These are phyloP conservation scores for Sugiyamaella americana DNA, from an alignment of 805 yeast species.

Conservation along the genomic window DNA sequence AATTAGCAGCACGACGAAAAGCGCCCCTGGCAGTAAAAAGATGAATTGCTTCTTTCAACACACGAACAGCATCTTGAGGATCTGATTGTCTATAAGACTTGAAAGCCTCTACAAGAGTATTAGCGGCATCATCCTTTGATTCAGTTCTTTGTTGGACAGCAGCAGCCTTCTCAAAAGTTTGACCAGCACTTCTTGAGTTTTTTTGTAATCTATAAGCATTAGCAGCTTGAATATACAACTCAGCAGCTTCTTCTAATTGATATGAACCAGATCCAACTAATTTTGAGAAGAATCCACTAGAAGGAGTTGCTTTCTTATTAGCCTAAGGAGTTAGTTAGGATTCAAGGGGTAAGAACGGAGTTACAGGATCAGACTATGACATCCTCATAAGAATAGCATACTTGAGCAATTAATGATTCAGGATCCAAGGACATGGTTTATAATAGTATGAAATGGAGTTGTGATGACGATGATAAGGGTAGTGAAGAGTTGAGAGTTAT, in stretches of 20 bases:
- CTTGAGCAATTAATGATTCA: conserved; percentile 19
- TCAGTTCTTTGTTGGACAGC: conserved; percentile 67
- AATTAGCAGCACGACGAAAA: conserved; percentile 93
- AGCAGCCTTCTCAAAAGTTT: conserved; percentile 81
- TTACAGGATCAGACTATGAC: not conserved
- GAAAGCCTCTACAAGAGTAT: conserved; percentile 82
- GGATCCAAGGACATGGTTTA: conserved; percentile 7
- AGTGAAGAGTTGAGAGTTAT: too few relatives aligned
- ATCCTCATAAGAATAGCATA: too few relatives aligned
- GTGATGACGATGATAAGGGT: too few relatives aligned
- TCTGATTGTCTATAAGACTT: conserved; percentile 73
- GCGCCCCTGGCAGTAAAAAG: conserved; percentile 87
- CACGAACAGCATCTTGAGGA: conserved; percentile 64
- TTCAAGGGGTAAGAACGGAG: not conserved
- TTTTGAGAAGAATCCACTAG: conserved; percentile 50
- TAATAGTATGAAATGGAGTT: too few relatives aligned
- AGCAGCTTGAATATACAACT: conserved; percentile 88
- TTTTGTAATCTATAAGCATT: conserved; percentile 74
- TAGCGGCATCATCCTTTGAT: conserved; percentile 85
- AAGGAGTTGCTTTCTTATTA: conserved; percentile 57
- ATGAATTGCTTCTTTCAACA: conserved; percentile 69
- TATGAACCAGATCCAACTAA: conserved; percentile 54
- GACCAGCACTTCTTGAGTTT: conserved; percentile 66
- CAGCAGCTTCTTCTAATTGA: conserved; percentile 87
- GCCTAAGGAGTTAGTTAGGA: conserved; percentile 42